Percentiles rank a stretch among this genome's conserved stretches.
These are phyloP conservation scores for Penicillium daleae DNA, from an alignment of 495 filamentous ascomycete genomes.

Conservation along the genomic window DNA sequence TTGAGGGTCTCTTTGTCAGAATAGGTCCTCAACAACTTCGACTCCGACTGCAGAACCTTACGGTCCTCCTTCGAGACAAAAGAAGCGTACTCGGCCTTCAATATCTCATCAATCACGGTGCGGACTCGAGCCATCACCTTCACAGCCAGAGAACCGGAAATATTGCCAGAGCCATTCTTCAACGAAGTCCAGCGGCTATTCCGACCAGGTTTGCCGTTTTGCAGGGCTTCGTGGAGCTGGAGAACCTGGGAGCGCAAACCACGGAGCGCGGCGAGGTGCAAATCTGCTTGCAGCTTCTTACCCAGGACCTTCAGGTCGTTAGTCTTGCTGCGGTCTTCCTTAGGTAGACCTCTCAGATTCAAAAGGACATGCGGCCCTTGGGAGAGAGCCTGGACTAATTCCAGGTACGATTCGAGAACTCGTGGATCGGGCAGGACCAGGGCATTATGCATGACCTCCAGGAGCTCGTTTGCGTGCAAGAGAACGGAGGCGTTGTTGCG, in stretches of 20 bases:
- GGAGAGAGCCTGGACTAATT: conserved; percentile 27
- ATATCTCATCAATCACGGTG: conserved; percentile 34
- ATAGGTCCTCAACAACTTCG: conserved; percentile 37
- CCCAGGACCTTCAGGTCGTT: conserved; percentile 28
- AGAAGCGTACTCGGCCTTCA: conserved; percentile 30
- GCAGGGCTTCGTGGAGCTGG: conserved; percentile 38
- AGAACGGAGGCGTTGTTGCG: conserved; percentile 68
- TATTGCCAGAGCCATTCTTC: conserved; percentile 10
- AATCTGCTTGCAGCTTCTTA: conserved; percentile 31
- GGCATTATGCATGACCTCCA: conserved; percentile 56
- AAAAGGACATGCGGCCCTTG: conserved; percentile 40
- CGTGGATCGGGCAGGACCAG: conserved; percentile 41
- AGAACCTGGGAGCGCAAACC: conserved; percentile 34
- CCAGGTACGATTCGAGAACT: conserved; percentile 37
- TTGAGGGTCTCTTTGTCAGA: conserved; percentile 29
- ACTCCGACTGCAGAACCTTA: conserved; percentile 26
- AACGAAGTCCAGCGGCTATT: conserved; percentile 15
- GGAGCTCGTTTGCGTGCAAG: conserved; percentile 55
- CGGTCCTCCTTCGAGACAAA: conserved; percentile 35
- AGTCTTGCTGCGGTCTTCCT: conserved; percentile 12
- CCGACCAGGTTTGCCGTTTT: conserved; percentile 7
- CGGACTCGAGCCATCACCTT: conserved; percentile 33
- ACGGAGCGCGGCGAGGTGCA: conserved; percentile 29
- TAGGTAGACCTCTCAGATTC: conserved; percentile 30
- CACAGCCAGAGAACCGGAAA: conserved; percentile 24